phyloP scores from a whole-genome alignment of 352 stramenopile genomes.

The Blastocystis sp. region DNA sequence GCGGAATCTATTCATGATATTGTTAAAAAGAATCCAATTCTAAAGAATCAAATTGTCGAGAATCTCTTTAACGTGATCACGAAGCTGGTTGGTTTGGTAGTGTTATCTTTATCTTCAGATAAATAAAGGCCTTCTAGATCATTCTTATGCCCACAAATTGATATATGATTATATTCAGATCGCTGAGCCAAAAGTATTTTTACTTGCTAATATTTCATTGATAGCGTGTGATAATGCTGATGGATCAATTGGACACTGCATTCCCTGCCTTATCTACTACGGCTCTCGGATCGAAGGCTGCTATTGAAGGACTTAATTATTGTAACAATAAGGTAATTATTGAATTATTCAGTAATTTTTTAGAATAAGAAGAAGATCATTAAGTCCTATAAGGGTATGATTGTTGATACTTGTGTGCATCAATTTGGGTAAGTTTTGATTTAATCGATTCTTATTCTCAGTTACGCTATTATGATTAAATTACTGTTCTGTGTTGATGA shows the following conservation, averaged over 20 bases:
- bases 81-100: neutral
- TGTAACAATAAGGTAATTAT: conserved; percentile 46
- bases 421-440: neutral
- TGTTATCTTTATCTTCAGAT: neutral
- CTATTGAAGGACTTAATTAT: conserved; percentile 55
- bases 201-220: neutral
- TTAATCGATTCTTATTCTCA: neutral
- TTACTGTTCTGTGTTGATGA: conserved; percentile 61
- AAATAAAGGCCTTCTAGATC: conserved; percentile 42
- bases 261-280: conserved; percentile 63
- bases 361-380: conserved; percentile 65
- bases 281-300: conserved; percentile 7
- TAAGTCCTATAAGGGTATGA: conserved; percentile 54
- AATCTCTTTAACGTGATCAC: conserved; percentile 58
- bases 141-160: conserved; percentile 62
- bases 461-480: conserved; percentile 49
- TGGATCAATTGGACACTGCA: conserved; percentile 42
- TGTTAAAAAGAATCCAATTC: conserved; percentile 30
- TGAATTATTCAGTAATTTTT: neutral
- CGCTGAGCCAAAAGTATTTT: conserved; percentile 23
- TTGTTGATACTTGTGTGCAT: conserved; percentile 51
- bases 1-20: neutral
- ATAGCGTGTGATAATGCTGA: conserved; percentile 35
- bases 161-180: conserved; percentile 63
- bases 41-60: conserved; percentile 46